phyloP scores from a whole-genome alignment of 345 rosid genomes.

The Populus euphratica region DNA sequence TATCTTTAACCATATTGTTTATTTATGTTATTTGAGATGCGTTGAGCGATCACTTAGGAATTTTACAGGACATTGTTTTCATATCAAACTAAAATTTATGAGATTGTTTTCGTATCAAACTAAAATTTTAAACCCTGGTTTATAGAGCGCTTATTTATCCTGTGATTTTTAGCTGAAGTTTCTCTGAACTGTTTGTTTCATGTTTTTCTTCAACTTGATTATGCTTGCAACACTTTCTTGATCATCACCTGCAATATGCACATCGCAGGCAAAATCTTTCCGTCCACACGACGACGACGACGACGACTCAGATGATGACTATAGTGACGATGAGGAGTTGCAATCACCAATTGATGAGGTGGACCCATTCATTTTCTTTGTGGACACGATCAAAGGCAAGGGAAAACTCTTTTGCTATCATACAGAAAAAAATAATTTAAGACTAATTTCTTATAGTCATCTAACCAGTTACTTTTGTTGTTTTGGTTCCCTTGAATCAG shows the following conservation, averaged over 20 bases:
- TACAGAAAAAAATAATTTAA: not conserved
- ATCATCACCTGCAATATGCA: constrained; percentile 5
- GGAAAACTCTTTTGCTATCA: not conserved
- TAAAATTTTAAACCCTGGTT: not conserved
- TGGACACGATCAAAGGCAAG: constrained; percentile 81
- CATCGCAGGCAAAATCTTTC: constrained; percentile 64
- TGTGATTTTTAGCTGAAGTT: not conserved
- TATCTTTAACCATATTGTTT: not conserved
- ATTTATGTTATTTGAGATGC: not conserved
- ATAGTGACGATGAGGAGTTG: constrained; percentile 84
- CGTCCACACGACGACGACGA: constrained; percentile 60
- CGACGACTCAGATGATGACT: constrained; percentile 86
- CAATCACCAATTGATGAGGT: constrained; percentile 97
- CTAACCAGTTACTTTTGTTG: not conserved
- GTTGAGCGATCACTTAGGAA: not conserved
- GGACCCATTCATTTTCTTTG: constrained; percentile 91
- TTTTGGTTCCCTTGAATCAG: constrained; percentile 31
- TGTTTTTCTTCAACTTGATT: not conserved
- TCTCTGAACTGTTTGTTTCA: not conserved
- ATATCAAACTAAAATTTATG: not conserved
- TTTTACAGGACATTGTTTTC: not conserved
- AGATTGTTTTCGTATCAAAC: not conserved
- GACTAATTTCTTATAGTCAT: not conserved
- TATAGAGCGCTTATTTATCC: too few relatives aligned
- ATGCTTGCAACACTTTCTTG: not conserved